Base-by-base conservation (phyloP, 2,329 filamentous ascomycete genomes). In the Ophiostoma ips region DNA sequence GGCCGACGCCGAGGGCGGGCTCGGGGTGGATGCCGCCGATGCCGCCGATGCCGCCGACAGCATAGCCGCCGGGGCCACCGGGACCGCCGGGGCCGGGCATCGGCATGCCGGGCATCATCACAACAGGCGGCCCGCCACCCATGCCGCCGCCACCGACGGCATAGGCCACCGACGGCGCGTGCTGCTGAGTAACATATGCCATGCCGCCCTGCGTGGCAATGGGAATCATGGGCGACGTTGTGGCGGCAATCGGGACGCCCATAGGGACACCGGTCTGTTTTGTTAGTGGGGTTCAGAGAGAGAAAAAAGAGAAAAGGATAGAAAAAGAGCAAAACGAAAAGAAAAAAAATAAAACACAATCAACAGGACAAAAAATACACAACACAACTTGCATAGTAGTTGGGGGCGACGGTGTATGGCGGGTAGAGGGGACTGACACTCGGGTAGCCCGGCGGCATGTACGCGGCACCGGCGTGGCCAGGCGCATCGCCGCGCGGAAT, bases 401-500 rank as follows among this genome's bases (percentile, higher is more conserved):
- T 8, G 11, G 21, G 24, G 15, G 40, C 21, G 30, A 5, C 12
- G 19, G 18, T 30, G 24, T 43, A 24, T 18, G 16, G 18, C 11
- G 7, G 34, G 36, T 11, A 30, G 13, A 16, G 15, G 24, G 35
- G 35, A 56, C 55, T 56, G 49, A 56, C 55, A 50, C 53, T 50
- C 28, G 38, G 44, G 44, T 50, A 45, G 13, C 44, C 30, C 16
- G 46, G 43, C 46, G 51, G 55, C 43, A 55, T 19, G 16, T 56
- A 56, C 49, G 55, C 48, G 24, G 50, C 12, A 18, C 50, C 50
- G 12, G 33, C 41, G 4, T 48, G 49, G 10, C 52, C 51, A 5
- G 52, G 53, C 2, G 35, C 36, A 57, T 78, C 75, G 56, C 66
- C 68, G 40, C 73, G 75, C 54, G 77, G 76, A 48, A 73, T 63